Evolutionary conservation across 768 basidiomycete species (phyloP).

Genomic region (Kwoniella shandongensis): DNA sequence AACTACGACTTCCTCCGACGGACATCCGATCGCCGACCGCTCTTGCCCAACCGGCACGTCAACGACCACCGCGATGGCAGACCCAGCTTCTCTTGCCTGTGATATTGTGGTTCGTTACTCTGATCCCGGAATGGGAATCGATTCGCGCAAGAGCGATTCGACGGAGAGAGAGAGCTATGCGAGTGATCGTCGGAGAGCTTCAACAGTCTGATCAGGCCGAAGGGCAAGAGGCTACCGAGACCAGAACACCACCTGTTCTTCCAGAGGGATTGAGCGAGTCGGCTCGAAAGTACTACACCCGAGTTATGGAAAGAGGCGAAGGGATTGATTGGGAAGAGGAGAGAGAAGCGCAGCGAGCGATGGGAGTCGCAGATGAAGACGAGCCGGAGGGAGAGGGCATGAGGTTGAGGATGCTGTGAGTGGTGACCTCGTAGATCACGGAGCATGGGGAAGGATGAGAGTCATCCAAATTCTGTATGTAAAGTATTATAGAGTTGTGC

Average conservation of each 20-base stretch:
- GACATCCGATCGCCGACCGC: conserved; percentile 1
- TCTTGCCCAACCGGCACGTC: background rate
- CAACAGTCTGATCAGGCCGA: background rate
- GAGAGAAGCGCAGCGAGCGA: conserved; percentile 44
- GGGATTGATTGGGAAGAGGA: conserved; percentile 52
- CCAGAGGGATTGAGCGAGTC: conserved; percentile 28
- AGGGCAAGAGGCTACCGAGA: background rate
- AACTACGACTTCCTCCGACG: conserved; percentile 26
- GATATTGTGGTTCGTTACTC: conserved; percentile 42
- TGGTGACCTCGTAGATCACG: no score
- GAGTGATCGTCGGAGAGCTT: conserved; percentile 32
- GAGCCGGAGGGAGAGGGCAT: conserved; percentile 24
- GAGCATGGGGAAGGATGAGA: no score
- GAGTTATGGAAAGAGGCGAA: conserved; percentile 37
- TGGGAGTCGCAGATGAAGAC: conserved; percentile 41
- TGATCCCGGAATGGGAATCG: conserved; percentile 43
- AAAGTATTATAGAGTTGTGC: no score
- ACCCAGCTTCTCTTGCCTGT: conserved; percentile 42
- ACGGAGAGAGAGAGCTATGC: conserved; percentile 36
- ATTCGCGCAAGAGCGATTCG: conserved; percentile 33
- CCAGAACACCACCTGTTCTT: conserved; percentile 2
- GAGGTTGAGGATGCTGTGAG: conserved; percentile 26
- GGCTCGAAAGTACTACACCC: conserved; percentile 35
- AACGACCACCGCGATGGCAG: conserved; percentile 19
- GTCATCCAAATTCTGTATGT: no score